A percentile compares a stretch with the other conserved stretches of the same genome.
phyloP scores from a whole-genome alignment of 331 rosid genomes.

The Prunus yedoensis region DNA sequence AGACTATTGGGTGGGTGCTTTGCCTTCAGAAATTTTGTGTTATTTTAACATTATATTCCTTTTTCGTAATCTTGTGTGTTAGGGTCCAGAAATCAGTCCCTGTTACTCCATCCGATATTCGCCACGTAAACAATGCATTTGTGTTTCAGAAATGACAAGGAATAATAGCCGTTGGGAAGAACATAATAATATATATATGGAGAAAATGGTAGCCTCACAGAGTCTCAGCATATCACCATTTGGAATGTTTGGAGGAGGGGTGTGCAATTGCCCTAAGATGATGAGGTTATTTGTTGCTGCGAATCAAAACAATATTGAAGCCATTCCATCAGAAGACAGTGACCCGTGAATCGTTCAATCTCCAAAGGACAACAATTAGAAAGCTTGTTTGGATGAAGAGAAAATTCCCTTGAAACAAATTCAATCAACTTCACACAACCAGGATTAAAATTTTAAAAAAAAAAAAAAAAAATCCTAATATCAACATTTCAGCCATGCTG shows the following conservation, averaged over 20 bases:
- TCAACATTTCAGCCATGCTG: neutral
- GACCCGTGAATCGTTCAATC: neutral
- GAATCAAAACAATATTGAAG: neutral
- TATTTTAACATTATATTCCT: neutral
- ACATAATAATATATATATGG: neutral
- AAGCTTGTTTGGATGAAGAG: neutral
- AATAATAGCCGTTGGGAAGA: conserved; percentile 24
- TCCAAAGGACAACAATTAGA: neutral
- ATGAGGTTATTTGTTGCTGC: conserved; percentile 19
- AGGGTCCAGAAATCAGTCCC: neutral
- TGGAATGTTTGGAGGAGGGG: conserved; percentile 33
- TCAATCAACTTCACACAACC: neutral
- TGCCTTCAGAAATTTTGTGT: neutral
- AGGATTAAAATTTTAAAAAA: no score
- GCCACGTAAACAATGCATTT: neutral
- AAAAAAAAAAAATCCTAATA: neutral
- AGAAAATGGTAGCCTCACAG: conserved; percentile 44
- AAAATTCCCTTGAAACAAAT: neutral
- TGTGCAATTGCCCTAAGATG: neutral
- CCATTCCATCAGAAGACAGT: neutral
- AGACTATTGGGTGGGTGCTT: neutral
- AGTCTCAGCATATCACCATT: conserved; percentile 19
- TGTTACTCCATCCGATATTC: neutral
- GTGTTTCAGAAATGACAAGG: neutral
- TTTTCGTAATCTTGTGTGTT: neutral